Percentiles rank a stretch among this genome's conserved stretches.
Conservation (phyloP, 2,329 filamentous ascomycete genomes). For the Epichloe sp. region DNA sequence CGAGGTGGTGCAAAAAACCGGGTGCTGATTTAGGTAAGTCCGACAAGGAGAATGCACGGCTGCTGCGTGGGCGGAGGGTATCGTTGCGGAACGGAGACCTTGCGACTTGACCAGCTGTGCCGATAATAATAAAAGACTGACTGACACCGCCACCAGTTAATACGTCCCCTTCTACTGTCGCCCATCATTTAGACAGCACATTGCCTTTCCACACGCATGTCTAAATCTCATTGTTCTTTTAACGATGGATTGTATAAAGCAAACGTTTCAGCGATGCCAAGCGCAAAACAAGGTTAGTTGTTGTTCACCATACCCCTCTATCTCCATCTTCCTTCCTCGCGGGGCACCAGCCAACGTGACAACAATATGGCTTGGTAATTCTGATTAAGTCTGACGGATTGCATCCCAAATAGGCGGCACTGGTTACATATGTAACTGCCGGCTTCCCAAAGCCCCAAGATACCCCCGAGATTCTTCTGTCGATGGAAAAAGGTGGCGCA, state of each 20-base stretch:
- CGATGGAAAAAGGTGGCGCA: constrained; percentile 83
- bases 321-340: neutral
- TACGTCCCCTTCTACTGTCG: neutral
- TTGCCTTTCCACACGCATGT: neutral
- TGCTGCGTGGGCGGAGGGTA: constrained; percentile 8
- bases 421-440: constrained; percentile 93
- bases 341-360: neutral
- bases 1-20: too few species aligned
- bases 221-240: neutral
- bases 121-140: neutral
- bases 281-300: constrained; percentile 41
- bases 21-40: constrained; percentile 10
- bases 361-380: neutral
- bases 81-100: constrained; percentile 4
- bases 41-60: constrained; percentile 5
- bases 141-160: neutral
- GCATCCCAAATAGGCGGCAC: constrained; percentile 46
- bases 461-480: constrained; percentile 73
- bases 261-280: constrained; percentile 49
- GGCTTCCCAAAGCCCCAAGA: constrained; percentile 76
- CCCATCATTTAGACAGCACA: neutral
- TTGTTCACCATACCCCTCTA: constrained; percentile 16
- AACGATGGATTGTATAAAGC: constrained; percentile 41
- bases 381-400: neutral
- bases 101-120: neutral